Conservation (phyloP, 768 basidiomycete genomes). For the Suillus subalutaceus region DNA sequence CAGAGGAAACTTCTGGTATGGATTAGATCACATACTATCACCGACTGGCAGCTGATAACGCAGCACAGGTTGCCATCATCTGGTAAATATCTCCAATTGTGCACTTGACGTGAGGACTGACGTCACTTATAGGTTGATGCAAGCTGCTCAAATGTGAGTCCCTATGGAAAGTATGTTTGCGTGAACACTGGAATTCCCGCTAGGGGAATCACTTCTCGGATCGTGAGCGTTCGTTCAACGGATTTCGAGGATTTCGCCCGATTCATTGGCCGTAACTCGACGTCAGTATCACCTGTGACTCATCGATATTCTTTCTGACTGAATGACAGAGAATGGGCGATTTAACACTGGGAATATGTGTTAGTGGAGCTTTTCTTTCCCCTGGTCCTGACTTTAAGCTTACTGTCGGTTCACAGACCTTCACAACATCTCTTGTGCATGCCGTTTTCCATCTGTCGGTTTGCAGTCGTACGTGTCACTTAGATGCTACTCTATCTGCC, state of each 20-base stretch:
- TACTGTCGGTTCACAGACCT: neutral
- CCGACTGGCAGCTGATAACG: neutral
- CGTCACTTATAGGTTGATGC: neutral
- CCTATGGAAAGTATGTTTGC: too few species aligned
- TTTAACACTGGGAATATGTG: slow-evolving; percentile 3
- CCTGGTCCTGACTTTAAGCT: neutral
- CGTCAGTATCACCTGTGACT: neutral
- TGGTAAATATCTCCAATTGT: neutral
- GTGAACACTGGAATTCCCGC: neutral
- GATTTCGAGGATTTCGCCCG: neutral
- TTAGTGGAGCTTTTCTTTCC: neutral
- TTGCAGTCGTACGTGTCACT: neutral
- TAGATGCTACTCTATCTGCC: neutral
- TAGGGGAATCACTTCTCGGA: neutral
- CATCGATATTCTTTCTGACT: neutral
- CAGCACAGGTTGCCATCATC: neutral
- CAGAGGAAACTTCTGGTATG: neutral
- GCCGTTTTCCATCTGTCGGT: slow-evolving; percentile 2
- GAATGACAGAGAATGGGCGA: slow-evolving; percentile 1
- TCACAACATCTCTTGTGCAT: slow-evolving; percentile 1
- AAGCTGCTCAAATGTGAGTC: slow-evolving; percentile 6
- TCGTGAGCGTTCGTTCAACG: neutral
- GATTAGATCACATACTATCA: neutral
- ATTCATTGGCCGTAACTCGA: neutral
- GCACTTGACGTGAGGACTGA: neutral